These are phyloP conservation scores for Glebionis coronaria DNA, from an alignment of 129 eudicot species.

Conservation along the genomic window DNA sequence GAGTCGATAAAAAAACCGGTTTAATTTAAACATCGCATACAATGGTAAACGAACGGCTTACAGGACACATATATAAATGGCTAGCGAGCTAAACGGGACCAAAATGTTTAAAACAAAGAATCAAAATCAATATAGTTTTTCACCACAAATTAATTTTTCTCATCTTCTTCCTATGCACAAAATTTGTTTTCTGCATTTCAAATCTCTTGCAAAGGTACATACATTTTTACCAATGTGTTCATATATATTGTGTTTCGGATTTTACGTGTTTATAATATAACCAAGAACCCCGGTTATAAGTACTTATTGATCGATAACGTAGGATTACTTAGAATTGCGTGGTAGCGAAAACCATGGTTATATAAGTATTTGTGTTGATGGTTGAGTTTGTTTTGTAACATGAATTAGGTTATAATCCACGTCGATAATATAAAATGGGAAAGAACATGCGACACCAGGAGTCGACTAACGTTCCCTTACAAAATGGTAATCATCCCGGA, in stretches of 20 bases:
- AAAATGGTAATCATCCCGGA: conserved; percentile 29
- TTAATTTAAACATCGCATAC: too few relatives aligned
- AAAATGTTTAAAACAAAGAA: background rate
- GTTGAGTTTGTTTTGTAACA: too few relatives aligned
- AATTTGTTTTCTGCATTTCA: background rate
- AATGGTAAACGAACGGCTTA: background rate
- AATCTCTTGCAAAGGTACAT: background rate
- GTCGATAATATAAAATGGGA: too few relatives aligned
- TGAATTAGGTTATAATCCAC: too few relatives aligned
- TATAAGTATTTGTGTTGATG: too few relatives aligned
- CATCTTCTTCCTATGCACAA: background rate
- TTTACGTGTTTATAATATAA: too few relatives aligned
- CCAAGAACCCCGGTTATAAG: too few relatives aligned
- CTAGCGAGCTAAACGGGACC: background rate
- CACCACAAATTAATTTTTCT: background rate
- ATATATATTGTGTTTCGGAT: background rate
- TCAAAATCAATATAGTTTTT: background rate
- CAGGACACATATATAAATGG: background rate
- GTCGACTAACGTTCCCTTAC: background rate
- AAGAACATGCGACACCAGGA: too few relatives aligned
- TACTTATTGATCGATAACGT: too few relatives aligned
- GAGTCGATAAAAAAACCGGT: too few relatives aligned
- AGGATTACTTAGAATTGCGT: too few relatives aligned
- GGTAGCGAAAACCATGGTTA: too few relatives aligned
- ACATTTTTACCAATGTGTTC: background rate